Conservation (phyloP, 2,329 filamentous ascomycete genomes). For the Graphiopsis chlorocephala region DNA sequence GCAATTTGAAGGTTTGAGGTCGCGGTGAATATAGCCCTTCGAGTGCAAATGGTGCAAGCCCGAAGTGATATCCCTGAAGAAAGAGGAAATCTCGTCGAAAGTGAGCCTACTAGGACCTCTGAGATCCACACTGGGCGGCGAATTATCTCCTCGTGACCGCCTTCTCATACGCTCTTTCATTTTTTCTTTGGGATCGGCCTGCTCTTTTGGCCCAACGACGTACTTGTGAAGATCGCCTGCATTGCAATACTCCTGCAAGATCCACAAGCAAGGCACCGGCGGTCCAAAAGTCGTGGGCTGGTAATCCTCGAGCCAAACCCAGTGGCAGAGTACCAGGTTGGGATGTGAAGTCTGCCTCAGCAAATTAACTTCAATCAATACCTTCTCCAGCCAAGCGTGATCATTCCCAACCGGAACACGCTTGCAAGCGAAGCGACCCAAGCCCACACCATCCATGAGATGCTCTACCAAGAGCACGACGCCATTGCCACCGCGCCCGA, state of each 20-base stretch:
- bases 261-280: conserved; percentile 90
- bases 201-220: conserved; percentile 68
- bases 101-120: conserved; percentile 56
- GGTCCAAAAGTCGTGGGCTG: conserved; percentile 81
- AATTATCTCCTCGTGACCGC: conserved; percentile 72
- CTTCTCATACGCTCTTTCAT: conserved; percentile 84
- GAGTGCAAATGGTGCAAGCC: conserved; percentile 85
- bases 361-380: conserved; percentile 88
- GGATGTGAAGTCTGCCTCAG: conserved; percentile 89
- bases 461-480: conserved; percentile 94
- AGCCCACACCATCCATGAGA: conserved; percentile 79
- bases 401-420: conserved; percentile 91
- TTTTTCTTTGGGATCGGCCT: conserved; percentile 69
- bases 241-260: conserved; percentile 97
- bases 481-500: conserved; percentile 89
- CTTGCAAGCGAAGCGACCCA: conserved; percentile 95
- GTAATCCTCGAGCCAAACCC: conserved; percentile 93
- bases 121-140: conserved; percentile 56
- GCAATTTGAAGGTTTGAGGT: conserved; percentile 95
- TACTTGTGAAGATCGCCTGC: conserved; percentile 85
- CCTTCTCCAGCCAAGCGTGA: conserved; percentile 91
- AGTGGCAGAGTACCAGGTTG: conserved; percentile 92
- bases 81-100: conserved; percentile 93
- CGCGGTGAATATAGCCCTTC: conserved; percentile 91
- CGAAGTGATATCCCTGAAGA: conserved; percentile 93